A percentile compares a stretch with the other conserved stretches of the same genome.
Evolutionary conservation across 2,329 filamentous ascomycete species (phyloP).

Genomic region (Shiraia bambusicola): DNA sequence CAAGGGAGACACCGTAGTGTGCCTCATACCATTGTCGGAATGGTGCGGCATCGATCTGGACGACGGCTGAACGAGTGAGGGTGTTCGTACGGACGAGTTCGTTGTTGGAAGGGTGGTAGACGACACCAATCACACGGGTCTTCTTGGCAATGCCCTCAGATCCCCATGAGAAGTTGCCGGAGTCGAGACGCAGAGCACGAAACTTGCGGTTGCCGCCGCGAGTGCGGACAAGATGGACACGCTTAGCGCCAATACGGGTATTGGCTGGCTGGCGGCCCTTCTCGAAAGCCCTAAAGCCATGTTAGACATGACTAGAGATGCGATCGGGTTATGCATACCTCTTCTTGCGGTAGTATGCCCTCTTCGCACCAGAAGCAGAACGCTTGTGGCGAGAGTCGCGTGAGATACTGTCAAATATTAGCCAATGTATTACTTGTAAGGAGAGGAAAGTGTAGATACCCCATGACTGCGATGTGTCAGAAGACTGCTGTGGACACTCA

Average conservation of each 20-base stretch:
- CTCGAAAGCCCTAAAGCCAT: conserved; percentile 96
- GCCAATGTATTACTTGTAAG: conserved; percentile 19
- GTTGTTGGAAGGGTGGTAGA: conserved; percentile 99
- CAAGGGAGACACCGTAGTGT: conserved; percentile 91
- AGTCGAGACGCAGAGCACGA: conserved; percentile 97
- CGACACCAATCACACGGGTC: conserved; percentile 97
- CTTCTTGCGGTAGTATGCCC: conserved; percentile 61
- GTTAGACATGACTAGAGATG: conserved; percentile 66
- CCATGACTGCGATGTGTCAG: conserved; percentile 55
- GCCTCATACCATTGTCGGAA: conserved; percentile 99
- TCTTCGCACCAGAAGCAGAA: conserved; percentile 96
- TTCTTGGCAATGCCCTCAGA: conserved; percentile 98
- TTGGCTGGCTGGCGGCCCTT: conserved; percentile 98
- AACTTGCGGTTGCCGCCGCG: conserved; percentile 99
- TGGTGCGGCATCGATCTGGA: conserved; percentile 97
- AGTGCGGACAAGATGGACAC: conserved; percentile 94
- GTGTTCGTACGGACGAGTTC: conserved; percentile 99
- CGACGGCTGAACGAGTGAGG: conserved; percentile 96
- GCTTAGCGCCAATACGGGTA: conserved; percentile 98
- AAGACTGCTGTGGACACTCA: conserved; percentile 39
- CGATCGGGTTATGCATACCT: conserved; percentile 60
- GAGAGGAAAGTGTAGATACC: conserved; percentile 43
- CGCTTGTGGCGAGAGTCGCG: conserved; percentile 99
- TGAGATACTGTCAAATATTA: conserved; percentile 74
- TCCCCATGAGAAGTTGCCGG: conserved; percentile 99